Evolutionary conservation across 228 moss, liverwort and hornwort genomes (phyloP).

Genomic region (Sphagnum magellanicum): DNA sequence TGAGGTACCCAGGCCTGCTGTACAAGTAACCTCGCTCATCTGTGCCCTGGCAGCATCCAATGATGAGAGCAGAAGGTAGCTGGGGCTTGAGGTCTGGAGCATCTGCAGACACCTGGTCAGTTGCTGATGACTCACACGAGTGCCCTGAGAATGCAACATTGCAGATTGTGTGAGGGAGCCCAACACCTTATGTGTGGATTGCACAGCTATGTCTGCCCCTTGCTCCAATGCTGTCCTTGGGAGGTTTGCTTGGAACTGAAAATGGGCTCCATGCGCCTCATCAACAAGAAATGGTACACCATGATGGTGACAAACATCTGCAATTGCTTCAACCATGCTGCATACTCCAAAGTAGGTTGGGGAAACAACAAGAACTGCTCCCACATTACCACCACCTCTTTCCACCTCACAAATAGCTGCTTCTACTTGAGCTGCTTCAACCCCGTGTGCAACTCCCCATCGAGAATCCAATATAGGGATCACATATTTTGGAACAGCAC

Average conservation of each 20-base stretch:
- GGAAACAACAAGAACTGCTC: slow-evolving; percentile 79
- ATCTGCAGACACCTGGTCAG: slow-evolving; percentile 62
- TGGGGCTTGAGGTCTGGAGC: slow-evolving; percentile 87
- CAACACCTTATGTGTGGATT: slow-evolving; percentile 95
- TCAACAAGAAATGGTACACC: slow-evolving; percentile 70
- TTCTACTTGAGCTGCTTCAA: slow-evolving; percentile 34
- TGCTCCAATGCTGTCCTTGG: slow-evolving; percentile 67
- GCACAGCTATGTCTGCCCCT: slow-evolving; percentile 77
- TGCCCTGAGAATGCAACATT: slow-evolving; percentile 77
- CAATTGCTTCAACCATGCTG: slow-evolving; percentile 44
- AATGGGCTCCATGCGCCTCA: slow-evolving; percentile 94
- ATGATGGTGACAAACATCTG: slow-evolving; percentile 43
- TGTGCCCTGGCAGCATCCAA: slow-evolving; percentile 85
- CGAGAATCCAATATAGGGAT: slow-evolving; percentile 36
- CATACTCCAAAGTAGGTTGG: slow-evolving; percentile 86
- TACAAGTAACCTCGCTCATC: slow-evolving; percentile 28
- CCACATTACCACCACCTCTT: slow-evolving; percentile 43
- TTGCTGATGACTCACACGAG: slow-evolving; percentile 27
- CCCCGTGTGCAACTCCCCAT: slow-evolving; percentile 66
- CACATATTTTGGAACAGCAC: slow-evolving; percentile 67
- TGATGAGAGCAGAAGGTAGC: slow-evolving; percentile 88
- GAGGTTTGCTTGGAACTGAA: slow-evolving; percentile 57
- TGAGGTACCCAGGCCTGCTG: slow-evolving; percentile 9
- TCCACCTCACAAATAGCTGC: slow-evolving; percentile 38
- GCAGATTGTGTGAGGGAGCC: slow-evolving; percentile 87